These are phyloP conservation scores for Hyphodiscus sp. DNA, from an alignment of 2,329 filamentous ascomycete species.

Conservation along the genomic window DNA sequence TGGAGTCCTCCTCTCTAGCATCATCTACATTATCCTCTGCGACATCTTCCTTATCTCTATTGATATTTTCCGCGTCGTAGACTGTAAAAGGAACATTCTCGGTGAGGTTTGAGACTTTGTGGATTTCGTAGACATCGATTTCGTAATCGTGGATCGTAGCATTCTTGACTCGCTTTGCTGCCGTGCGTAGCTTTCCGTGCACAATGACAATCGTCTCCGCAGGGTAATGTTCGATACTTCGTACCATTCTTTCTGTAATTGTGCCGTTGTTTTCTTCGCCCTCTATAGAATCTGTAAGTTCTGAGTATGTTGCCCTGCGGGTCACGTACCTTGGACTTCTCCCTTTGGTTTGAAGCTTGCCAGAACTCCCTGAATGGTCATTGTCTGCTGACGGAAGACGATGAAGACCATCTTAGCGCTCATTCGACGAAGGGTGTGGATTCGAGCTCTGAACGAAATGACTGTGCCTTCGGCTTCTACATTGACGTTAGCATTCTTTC, in stretches of 20 bases:
- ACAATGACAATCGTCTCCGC: slow-evolving; percentile 74
- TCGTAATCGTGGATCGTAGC: slow-evolving; percentile 72
- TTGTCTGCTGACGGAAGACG: slow-evolving; percentile 76
- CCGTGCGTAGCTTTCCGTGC: slow-evolving; percentile 64
- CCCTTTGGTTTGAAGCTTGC: slow-evolving; percentile 20
- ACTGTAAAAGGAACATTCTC: slow-evolving; percentile 63
- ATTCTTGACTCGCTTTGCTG: slow-evolving; percentile 68
- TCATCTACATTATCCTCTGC: slow-evolving; percentile 41
- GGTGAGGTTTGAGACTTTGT: slow-evolving; percentile 54
- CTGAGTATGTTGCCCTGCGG: neutral
- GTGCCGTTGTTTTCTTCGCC: slow-evolving; percentile 1
- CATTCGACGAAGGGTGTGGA: slow-evolving; percentile 75
- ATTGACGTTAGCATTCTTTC: slow-evolving; percentile 1
- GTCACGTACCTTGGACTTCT: slow-evolving; percentile 16
- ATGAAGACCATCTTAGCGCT: slow-evolving; percentile 80
- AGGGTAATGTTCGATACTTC: slow-evolving; percentile 79
- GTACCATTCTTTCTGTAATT: slow-evolving; percentile 69
- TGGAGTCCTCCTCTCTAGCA: slow-evolving; percentile 1
- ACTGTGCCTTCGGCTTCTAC: slow-evolving; percentile 23
- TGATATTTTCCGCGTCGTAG: slow-evolving; percentile 60
- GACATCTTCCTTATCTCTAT: slow-evolving; percentile 47
- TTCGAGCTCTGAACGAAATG: slow-evolving; percentile 56
- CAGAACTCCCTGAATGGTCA: slow-evolving; percentile 80
- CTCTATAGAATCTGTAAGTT: slow-evolving; percentile 7
- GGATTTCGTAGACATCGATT: slow-evolving; percentile 60